A percentile compares a stretch with the other conserved stretches of the same genome.
Conservation (phyloP, 1,284 basidiomycete genomes). For the Tilletia setariae region DNA sequence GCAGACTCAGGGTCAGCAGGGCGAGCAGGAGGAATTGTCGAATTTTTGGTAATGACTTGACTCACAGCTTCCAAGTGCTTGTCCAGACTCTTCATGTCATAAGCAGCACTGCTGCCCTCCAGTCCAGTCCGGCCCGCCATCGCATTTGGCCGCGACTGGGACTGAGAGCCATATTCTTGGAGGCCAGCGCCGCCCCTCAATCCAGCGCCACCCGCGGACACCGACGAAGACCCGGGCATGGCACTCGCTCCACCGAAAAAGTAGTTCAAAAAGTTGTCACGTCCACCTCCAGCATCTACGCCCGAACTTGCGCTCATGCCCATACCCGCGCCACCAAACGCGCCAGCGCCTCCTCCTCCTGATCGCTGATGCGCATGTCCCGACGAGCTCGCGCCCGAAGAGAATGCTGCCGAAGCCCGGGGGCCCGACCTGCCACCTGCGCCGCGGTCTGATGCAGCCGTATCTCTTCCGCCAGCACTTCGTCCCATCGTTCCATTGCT, state of each 20-base stretch:
- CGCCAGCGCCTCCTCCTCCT: neutral
- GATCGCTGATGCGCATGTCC: constrained; percentile 6
- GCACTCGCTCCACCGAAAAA: constrained; percentile 50
- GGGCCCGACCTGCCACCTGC: neutral
- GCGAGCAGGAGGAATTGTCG: too few species aligned
- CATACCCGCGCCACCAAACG: neutral
- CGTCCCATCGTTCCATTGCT: neutral
- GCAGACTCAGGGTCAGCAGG: too few species aligned
- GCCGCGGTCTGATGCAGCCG: neutral
- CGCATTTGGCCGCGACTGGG: constrained; percentile 26
- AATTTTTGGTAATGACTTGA: neutral
- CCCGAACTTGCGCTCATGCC: neutral
- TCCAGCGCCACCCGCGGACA: neutral
- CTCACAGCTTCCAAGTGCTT: constrained; percentile 65
- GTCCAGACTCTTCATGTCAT: constrained; percentile 97
- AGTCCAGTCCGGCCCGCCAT: constrained; percentile 64
- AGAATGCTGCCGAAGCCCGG: too few species aligned
- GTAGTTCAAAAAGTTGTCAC: constrained; percentile 53
- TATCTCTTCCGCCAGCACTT: neutral
- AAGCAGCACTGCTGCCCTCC: constrained; percentile 79
- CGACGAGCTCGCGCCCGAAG: neutral
- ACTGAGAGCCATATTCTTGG: constrained; percentile 8
- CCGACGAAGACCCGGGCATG: constrained; percentile 25
- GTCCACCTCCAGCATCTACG: constrained; percentile 24
- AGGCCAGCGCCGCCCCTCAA: neutral